A percentile compares a stretch with the other conserved stretches of the same genome.
phyloP scores from a whole-genome alignment of 2,329 filamentous ascomycete genomes.

The Trichoderma pleuroti region DNA sequence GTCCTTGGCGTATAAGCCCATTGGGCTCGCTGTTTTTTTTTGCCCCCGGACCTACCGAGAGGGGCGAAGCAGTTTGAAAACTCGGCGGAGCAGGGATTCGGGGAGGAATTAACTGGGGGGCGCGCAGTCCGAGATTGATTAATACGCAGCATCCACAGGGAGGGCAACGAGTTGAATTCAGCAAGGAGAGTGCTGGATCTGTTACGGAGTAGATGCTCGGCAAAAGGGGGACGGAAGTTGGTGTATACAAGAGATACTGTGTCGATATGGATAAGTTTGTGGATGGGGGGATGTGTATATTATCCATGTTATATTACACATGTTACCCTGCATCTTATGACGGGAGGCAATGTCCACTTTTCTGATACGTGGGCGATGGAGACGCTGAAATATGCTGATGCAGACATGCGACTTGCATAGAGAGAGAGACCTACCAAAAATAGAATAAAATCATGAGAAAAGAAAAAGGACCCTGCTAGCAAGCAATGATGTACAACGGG shows the following conservation, averaged over 20 bases:
- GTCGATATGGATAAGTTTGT: neutral
- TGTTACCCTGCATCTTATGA: neutral
- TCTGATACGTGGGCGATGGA: neutral
- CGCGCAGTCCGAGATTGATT: constrained; percentile 4
- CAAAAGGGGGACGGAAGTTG: neutral
- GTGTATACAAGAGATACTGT: neutral
- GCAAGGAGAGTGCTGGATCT: neutral
- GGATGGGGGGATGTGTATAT: neutral
- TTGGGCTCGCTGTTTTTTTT: neutral
- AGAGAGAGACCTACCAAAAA: neutral
- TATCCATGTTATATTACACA: neutral
- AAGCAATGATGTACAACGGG: neutral
- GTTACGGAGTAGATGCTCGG: neutral
- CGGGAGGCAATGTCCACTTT: neutral
- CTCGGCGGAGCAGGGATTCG: neutral
- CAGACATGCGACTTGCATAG: neutral
- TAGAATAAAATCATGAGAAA: neutral
- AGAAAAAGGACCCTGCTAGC: neutral
- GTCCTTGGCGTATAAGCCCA: neutral
- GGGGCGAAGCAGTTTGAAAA: constrained; percentile 4
- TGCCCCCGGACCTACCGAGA: constrained; percentile 1
- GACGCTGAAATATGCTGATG: neutral
- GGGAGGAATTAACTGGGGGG: too few relatives aligned
- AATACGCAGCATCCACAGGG: neutral
- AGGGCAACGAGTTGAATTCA: neutral